Evolutionary conservation across 202 grass and related monocot genomes (phyloP), one percentile per base, ranked within the genome.

Genomic region (Dendrocalamus latiflorus): DNA sequence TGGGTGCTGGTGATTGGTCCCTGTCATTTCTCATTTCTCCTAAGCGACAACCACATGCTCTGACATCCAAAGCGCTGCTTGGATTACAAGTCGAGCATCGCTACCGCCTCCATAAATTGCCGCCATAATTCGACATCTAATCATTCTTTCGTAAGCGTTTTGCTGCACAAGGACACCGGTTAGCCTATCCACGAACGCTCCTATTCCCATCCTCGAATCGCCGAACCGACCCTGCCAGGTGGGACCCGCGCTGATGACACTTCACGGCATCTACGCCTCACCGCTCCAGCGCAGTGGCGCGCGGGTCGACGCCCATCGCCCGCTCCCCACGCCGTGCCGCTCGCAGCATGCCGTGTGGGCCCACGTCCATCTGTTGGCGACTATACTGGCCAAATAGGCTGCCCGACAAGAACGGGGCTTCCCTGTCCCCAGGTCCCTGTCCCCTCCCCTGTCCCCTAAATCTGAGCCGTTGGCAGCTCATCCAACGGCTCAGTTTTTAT

Each of bases 21-120:
- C 49, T 75, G 36, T 83, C 88, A 82, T 70, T n/a, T n/a, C n/a
- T n/a, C n/a, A n/a, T n/a, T 20, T 75, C n/a, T 24, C 30, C 36
- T n/a, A 75, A 83, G 74, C 79, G 79, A 75, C 79, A 83, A 74
- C 79, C 80, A 90, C 69, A 48, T 36, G 25, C 68, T 43, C 64
- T 86, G 79, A 86, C 83, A 65, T 13, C 38, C 21, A 50, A 59
- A 6, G 22, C 24, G 8, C 9, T 65, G 71, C 78, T 86, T 86
- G 79, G 51, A 64, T 48, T 86, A n/a, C n/a, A n/a, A n/a, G n/a
- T n/a, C n/a, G n/a, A n/a, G n/a, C n/a, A n/a, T n/a, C n/a, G n/a
- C n/a, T n/a, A n/a, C n/a, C n/a, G n/a, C n/a, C n/a, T n/a, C 68
- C 37, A 20, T 56, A 41, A 45, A n/a, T 67, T 39, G 77, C 68